phyloP scores from a whole-genome alignment of 805 yeast genomes.

The Candida dajiaensis region DNA sequence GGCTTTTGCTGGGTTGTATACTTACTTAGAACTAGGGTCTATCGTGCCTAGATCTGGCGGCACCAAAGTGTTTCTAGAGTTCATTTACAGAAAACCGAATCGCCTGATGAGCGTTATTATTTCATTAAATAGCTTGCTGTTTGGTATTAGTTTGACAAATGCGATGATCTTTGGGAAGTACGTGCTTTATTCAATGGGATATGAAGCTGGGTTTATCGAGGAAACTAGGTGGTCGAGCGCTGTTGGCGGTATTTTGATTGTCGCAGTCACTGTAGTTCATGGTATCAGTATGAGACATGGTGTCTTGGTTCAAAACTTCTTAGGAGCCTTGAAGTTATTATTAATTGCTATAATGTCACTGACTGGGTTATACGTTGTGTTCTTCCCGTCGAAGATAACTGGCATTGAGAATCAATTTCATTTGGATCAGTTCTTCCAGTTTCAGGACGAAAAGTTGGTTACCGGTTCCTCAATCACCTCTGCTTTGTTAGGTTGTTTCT shows the following conservation, averaged over 20 bases:
- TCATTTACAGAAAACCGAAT: constrained; percentile 55
- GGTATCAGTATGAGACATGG: constrained; percentile 58
- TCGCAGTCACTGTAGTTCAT: constrained; percentile 38
- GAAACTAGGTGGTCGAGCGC: constrained; percentile 28
- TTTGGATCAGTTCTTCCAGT: constrained; percentile 24
- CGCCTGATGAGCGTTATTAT: constrained; percentile 47
- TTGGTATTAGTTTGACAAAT: constrained; percentile 51
- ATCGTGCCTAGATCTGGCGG: constrained; percentile 74
- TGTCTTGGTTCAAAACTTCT: constrained; percentile 50
- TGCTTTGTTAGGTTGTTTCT: constrained; percentile 52
- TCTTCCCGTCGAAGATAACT: constrained; percentile 39
- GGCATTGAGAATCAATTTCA: constrained; percentile 33
- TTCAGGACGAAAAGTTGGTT: constrained; percentile 27
- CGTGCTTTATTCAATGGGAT: constrained; percentile 38
- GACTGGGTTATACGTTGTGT: constrained; percentile 52
- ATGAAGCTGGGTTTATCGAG: constrained; percentile 29
- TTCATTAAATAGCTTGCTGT: constrained; percentile 42
- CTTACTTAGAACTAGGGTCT: constrained; percentile 66
- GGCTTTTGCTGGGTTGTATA: constrained; percentile 61
- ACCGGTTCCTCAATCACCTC: constrained; percentile 43
- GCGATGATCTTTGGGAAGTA: constrained; percentile 61
- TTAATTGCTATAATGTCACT: constrained; percentile 48
- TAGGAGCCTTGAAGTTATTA: constrained; percentile 56
- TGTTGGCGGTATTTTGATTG: constrained; percentile 36
- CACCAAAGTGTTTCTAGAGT: constrained; percentile 64